Conservation (phyloP, 108 stramenopile genomes). For the Aurantiochytrium sp. region DNA sequence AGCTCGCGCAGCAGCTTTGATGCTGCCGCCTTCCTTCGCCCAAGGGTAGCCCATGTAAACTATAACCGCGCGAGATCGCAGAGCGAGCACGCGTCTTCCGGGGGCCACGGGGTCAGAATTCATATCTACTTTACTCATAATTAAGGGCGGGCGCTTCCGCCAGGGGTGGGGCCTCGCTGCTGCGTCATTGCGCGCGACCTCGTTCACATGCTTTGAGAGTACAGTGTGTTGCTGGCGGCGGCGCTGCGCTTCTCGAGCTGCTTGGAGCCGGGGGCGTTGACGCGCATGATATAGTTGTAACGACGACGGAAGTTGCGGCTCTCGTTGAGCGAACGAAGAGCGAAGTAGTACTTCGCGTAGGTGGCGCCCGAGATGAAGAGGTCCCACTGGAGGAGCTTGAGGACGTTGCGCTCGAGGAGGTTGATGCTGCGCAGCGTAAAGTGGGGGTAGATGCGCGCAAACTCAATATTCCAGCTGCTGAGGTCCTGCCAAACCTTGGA, state of each 20-base stretch:
- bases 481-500: conserved; percentile 99
- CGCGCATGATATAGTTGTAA: conserved; percentile 59
- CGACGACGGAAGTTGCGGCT: conserved; percentile 72
- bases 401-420: conserved; percentile 76
- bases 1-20: background rate
- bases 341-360: conserved; percentile 99
- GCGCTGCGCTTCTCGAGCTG: conserved; percentile 14
- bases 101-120: too few species aligned
- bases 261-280: background rate
- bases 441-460: conserved; percentile 88
- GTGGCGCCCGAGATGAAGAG: conserved; percentile 80
- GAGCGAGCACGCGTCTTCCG: background rate
- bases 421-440: conserved; percentile 85
- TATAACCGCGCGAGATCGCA: background rate
- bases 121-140: too few species aligned
- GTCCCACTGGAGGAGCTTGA: conserved; percentile 86
- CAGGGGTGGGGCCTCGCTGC: too few species aligned
- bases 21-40: background rate
- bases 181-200: too few species aligned
- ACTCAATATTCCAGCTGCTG: conserved; percentile 94
- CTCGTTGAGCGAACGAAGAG: conserved; percentile 81
- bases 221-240: conserved; percentile 5
- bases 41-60: background rate
- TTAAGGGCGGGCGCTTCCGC: too few species aligned
- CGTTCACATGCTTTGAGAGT: conserved; percentile 12